Base-by-base conservation (phyloP, 2,329 filamentous ascomycete species). In the Penicillium verrucosum region DNA sequence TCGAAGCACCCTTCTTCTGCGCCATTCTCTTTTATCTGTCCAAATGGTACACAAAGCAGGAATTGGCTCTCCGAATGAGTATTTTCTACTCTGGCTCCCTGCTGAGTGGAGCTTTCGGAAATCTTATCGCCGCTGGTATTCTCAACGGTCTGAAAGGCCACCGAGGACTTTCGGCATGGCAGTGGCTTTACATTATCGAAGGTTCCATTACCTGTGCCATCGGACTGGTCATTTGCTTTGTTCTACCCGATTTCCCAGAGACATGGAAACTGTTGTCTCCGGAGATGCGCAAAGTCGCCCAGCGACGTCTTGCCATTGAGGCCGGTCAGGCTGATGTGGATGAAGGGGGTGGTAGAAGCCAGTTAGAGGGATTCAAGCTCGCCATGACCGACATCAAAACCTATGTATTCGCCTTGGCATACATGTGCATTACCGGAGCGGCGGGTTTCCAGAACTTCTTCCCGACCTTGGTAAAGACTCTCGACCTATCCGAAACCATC, bases 371-470 rank as follows among this genome's bases (percentile, higher is more conserved):
- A 23, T 68, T 82, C 59, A 82, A 81, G 59, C 70, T 82, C 16
- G 81, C 81, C 14, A 74, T 83, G 62, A 72, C 71, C 0, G 81
- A 83, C 58, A 72, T 77, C 37, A 82, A 82, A 63, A 79, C 78
- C 4, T 81, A 79, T 61, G 66, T 77, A 8, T 65, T 76, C 18
- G 60, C 69, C 14, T 49, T 80, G 10, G 76, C 74, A 5, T 81
- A 81, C 65, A 75, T 80, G 69, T 73, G 76, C 54, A 78, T 81
- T 54, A 80, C 77, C 1, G 79, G 77, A 8, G 77, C 64, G 1
- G 57, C 63, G 3, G 80, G 80, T 1, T 82, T 83, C 66, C 80
- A 83, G 54, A 82, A 83, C 68, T 85, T 83, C 73, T 83, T 83
- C 68, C 81, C 81, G 0, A 79, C 81, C 0, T 75, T 79, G 61